Evolutionary conservation across 176 grass and related monocot species (phyloP), one percentile per base, ranked within the genome.

Genomic region (Oryza glaberrima): DNA sequence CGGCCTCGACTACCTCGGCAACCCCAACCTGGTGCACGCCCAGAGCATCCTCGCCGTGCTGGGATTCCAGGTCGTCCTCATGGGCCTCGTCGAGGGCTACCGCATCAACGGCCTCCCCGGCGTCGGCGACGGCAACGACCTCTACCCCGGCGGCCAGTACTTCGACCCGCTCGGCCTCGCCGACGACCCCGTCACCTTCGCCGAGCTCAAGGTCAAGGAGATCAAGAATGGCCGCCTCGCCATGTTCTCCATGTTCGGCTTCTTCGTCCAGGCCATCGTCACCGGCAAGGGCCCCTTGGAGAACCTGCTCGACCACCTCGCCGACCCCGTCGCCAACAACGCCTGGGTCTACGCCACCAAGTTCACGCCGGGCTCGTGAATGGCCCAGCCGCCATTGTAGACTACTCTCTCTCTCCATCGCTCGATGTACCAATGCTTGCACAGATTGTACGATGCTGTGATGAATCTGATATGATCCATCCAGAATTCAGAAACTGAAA

Each of bases 161-260:
- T 98, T 98, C 76, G 95, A 98, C 79, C 95, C 95, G 3, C 82
- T 95, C 1, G 95, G 95, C 11, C 90, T 98, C 71, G 95, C 94
- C 65, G 95, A 97, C 49, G 95, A 98, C 87, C 95, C 95, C 0
- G 77, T 81, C 77, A 87, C 75, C 48, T 95, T 95, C 81, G 92
- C 95, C 0, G 95, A 98, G 87, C 93, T 98, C 10, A 98, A 91
- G 90, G 95, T 98, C 44, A 98, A 98, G 84, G 95, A 98, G 83
- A 95, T 98, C 80, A 98, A 98, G 92, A 98, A 93, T 38, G 95
- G 92, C 6, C 86, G 95, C 30, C 95, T 98, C 52, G 92, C 95
- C 44, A 98, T 98, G 95, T 98, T 95, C 90, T 98, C 95, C 34
- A 95, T 95, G 95, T 98, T 95, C 17, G 92, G 95, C 0, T 98